phyloP scores from a whole-genome alignment of 129 eudicot genomes.

The Flaveria linearis region DNA sequence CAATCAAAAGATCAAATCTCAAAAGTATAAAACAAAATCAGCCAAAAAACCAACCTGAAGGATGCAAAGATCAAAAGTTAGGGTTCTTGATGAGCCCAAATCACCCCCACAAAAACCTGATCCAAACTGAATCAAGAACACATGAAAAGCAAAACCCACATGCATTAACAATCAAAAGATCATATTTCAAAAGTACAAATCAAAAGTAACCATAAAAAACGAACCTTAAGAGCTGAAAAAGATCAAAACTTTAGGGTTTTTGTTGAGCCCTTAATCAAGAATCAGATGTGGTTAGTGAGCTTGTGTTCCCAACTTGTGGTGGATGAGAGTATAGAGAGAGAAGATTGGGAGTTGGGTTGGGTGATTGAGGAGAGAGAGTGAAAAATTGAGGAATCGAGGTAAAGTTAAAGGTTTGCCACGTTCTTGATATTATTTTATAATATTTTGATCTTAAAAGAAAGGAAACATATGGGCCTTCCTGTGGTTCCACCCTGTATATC shows the following conservation, averaged over 20 bases:
- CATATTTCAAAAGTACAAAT: constrained; percentile 14
- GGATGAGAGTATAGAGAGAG: constrained; percentile 35
- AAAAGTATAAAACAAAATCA: constrained; percentile 22
- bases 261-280: constrained; percentile 26
- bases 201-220: not conserved
- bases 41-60: constrained; percentile 23
- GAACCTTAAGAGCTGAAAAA: constrained; percentile 50
- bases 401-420: constrained; percentile 65
- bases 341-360: constrained; percentile 41
- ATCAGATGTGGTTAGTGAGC: constrained; percentile 23
- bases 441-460: constrained; percentile 16
- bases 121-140: constrained; percentile 28
- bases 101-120: constrained; percentile 57
- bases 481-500: constrained; percentile 64
- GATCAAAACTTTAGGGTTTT: constrained; percentile 53
- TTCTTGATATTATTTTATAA: constrained; percentile 51
- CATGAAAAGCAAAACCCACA: constrained; percentile 41
- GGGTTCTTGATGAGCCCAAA: constrained; percentile 24
- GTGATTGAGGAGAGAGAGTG: constrained; percentile 39
- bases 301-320: constrained; percentile 38
- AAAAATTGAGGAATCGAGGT: constrained; percentile 37
- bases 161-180: constrained; percentile 46
- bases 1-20: constrained; percentile 45
- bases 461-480: constrained; percentile 47
- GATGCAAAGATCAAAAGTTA: not conserved